Evolutionary conservation across 2,329 filamentous ascomycete species (phyloP).

Genomic region (Karstenula rhodostoma): DNA sequence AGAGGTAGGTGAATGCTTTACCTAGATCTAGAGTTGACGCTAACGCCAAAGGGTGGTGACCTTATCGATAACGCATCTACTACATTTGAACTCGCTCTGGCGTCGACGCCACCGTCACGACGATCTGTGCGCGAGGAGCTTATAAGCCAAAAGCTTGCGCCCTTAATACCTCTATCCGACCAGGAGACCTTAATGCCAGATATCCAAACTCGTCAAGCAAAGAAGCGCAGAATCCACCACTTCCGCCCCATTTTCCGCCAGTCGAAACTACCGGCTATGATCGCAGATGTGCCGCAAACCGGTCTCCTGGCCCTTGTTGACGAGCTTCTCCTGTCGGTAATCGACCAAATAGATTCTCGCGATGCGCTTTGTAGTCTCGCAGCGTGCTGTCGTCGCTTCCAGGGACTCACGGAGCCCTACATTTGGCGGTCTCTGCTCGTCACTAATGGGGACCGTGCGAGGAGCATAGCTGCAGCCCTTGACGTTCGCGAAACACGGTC

Average conservation of each 20-base stretch:
- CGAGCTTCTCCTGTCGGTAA: conserved; percentile 45
- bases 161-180: neutral
- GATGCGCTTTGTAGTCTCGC: conserved; percentile 39
- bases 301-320: conserved; percentile 41
- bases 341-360: conserved; percentile 40
- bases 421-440: conserved; percentile 44
- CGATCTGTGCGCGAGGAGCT: neutral
- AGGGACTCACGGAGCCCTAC: conserved; percentile 43
- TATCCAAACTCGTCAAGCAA: conserved; percentile 30
- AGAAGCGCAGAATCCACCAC: conserved; percentile 41
- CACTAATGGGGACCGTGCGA: conserved; percentile 36
- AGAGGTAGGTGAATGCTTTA: too few relatives aligned
- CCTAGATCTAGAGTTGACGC: too few relatives aligned
- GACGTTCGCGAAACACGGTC: conserved; percentile 33
- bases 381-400: conserved; percentile 40
- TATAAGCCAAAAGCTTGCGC: neutral
- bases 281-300: conserved; percentile 15
- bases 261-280: conserved; percentile 24
- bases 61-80: neutral
- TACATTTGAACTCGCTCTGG: neutral
- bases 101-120: neutral
- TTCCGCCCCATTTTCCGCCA: conserved; percentile 34
- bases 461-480: conserved; percentile 31
- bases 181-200: conserved; percentile 29
- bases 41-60: too few relatives aligned